Conservation (phyloP, 2,329 filamentous ascomycete genomes). For the Colletotrichum godetiae region DNA sequence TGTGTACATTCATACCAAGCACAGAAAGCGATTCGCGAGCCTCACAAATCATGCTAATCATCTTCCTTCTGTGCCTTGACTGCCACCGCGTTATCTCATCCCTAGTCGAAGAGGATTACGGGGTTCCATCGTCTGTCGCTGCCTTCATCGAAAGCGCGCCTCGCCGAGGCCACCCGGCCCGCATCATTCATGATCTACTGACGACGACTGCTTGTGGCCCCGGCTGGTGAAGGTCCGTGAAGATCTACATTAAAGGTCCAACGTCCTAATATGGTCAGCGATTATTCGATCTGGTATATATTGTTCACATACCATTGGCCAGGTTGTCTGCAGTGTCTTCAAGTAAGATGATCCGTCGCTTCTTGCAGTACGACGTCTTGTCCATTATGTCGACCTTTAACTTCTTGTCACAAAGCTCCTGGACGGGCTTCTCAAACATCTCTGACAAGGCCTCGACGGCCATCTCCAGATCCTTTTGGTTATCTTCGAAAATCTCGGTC, state of each 20-base stretch:
- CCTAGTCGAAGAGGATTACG: too few species aligned
- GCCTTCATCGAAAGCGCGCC: neutral
- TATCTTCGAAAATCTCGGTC: constrained; percentile 98
- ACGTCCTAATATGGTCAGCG: constrained; percentile 50
- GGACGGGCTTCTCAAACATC: constrained; percentile 98
- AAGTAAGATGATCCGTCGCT: constrained; percentile 87
- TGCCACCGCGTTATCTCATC: too few species aligned
- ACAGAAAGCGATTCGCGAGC: neutral
- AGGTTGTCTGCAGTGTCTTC: constrained; percentile 94
- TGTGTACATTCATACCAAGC: neutral
- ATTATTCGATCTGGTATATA: constrained; percentile 46
- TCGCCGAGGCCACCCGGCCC: neutral
- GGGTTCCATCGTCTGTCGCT: neutral
- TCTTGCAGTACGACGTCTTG: constrained; percentile 97
- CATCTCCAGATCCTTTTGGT: constrained; percentile 97
- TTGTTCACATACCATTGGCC: constrained; percentile 73
- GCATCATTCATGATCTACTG: constrained; percentile 25
- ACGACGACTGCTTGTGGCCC: constrained; percentile 41
- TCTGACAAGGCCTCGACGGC: constrained; percentile 97
- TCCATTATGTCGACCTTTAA: constrained; percentile 98
- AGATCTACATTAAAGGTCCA: constrained; percentile 59
- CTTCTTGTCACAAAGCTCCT: constrained; percentile 85
- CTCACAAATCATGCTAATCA: neutral
- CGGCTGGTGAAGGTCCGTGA: constrained; percentile 32
- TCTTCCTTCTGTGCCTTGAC: too few species aligned